Evolutionary conservation across 2,329 filamentous ascomycete species (phyloP).

Genomic region (Apiospora kogelbergensis): DNA sequence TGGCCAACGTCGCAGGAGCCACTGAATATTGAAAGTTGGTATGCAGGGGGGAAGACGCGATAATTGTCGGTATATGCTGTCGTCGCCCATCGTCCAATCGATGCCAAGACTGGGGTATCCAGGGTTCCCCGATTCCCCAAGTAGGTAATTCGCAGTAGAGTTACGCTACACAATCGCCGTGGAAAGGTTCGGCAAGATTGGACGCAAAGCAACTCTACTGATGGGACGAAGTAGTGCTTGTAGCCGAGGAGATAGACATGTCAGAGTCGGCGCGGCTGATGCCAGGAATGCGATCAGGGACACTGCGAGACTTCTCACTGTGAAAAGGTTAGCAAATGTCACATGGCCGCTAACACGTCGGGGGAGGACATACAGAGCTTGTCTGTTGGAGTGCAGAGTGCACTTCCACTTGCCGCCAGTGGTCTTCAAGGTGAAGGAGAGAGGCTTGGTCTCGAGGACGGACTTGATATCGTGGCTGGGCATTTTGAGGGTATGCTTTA

Average conservation of each 20-base stretch:
- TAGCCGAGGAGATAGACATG: slow-evolving; percentile 24
- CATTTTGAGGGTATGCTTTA: slow-evolving; percentile 22
- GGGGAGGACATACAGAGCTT: slow-evolving; percentile 28
- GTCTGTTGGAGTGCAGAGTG: slow-evolving; percentile 31
- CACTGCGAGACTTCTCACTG: slow-evolving; percentile 12
- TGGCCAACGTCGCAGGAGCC: neutral
- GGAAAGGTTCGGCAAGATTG: neutral
- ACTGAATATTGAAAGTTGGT: neutral
- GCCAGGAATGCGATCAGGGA: slow-evolving; percentile 13
- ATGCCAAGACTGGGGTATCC: neutral
- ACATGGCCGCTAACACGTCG: neutral
- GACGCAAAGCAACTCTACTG: neutral
- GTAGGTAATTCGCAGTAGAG: neutral
- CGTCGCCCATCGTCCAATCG: neutral
- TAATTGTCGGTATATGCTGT: neutral
- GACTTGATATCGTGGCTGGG: slow-evolving; percentile 27
- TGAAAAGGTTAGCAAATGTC: neutral
- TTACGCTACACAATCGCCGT: neutral
- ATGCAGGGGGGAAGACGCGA: neutral
- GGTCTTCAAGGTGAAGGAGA: slow-evolving; percentile 33
- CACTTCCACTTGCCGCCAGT: slow-evolving; percentile 30
- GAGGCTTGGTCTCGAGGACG: slow-evolving; percentile 27
- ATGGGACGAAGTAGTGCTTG: slow-evolving; percentile 11
- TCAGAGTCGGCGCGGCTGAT: slow-evolving; percentile 27
- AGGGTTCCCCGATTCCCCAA: neutral